These are phyloP conservation scores for Trichosporon sp. DNA, from an alignment of 1,284 basidiomycete genomes.

Conservation along the genomic window DNA sequence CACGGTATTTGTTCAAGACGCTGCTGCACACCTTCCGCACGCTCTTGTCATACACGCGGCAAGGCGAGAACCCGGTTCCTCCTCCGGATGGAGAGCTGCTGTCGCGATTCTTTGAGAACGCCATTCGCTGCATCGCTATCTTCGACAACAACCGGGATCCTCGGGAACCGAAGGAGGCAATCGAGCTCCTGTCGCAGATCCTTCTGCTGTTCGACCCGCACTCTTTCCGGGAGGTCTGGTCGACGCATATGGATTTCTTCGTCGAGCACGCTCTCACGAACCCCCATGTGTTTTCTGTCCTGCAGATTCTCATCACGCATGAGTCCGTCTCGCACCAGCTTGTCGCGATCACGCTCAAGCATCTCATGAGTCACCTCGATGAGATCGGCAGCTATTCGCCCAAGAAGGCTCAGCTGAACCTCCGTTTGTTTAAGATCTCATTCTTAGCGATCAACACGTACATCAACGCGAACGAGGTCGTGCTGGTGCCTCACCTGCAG, in stretches of 20 bases:
- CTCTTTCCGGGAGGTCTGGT: constrained; percentile 94
- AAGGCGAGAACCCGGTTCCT: constrained; percentile 73
- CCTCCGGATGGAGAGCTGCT: constrained; percentile 77
- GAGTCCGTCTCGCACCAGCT: constrained; percentile 84
- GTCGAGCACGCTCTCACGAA: constrained; percentile 77
- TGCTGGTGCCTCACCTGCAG: constrained; percentile 87
- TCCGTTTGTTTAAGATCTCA: constrained; percentile 94
- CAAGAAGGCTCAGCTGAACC: constrained; percentile 71
- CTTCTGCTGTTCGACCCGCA: constrained; percentile 82
- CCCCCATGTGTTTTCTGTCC: constrained; percentile 78
- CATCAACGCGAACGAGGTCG: constrained; percentile 81
- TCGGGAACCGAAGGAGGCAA: constrained; percentile 80
- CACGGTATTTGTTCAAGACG: constrained; percentile 82
- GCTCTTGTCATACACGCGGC: constrained; percentile 75
- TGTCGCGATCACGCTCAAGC: constrained; percentile 87
- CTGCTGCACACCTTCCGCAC: constrained; percentile 88
- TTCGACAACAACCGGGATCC: constrained; percentile 73
- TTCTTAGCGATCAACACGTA: constrained; percentile 85
- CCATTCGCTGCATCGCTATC: constrained; percentile 79
- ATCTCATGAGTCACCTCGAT: constrained; percentile 80
- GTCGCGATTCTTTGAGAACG: constrained; percentile 82
- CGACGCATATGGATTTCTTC: constrained; percentile 84
- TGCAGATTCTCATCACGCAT: constrained; percentile 82
- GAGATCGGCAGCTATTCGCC: constrained; percentile 85
- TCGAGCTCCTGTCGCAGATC: constrained; percentile 81